Percentiles rank a stretch among this genome's conserved stretches.
These are phyloP conservation scores for Flaveria robusta DNA, from an alignment of 129 eudicot genomes.

Conservation along the genomic window DNA sequence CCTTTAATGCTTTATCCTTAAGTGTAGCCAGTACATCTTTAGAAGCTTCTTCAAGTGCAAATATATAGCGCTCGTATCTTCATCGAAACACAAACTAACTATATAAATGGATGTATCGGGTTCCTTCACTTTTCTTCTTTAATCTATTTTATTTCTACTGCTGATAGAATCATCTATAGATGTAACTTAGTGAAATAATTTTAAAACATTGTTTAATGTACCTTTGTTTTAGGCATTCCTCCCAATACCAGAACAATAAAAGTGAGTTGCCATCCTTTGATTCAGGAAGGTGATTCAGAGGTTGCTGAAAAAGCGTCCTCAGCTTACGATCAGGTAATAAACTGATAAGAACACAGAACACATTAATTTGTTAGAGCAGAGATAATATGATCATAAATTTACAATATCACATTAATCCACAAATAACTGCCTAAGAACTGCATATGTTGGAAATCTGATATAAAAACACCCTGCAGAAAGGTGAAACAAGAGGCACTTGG, in stretches of 20 bases:
- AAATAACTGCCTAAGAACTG: neutral
- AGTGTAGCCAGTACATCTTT: slow-evolving; percentile 78
- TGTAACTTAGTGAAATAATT: neutral
- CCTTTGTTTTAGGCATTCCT: slow-evolving; percentile 91
- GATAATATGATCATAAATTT: neutral
- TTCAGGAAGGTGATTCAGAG: slow-evolving; percentile 79
- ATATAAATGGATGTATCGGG: neutral
- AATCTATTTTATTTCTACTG: neutral
- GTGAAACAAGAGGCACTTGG: neutral
- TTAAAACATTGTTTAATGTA: slow-evolving; percentile 24
- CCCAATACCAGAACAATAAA: slow-evolving; percentile 95
- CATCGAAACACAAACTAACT: slow-evolving; percentile 23
- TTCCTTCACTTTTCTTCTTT: neutral
- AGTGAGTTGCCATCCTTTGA: slow-evolving; percentile 87
- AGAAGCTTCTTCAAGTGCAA: slow-evolving; percentile 93
- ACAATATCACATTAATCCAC: neutral
- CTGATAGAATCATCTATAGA: neutral
- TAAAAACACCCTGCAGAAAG: slow-evolving; percentile 8
- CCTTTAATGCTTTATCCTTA: slow-evolving; percentile 92
- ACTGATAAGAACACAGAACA: slow-evolving; percentile 42
- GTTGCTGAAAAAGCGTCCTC: slow-evolving; percentile 82
- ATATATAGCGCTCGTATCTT: slow-evolving; percentile 81
- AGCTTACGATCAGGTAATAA: slow-evolving; percentile 93
- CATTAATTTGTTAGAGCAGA: slow-evolving; percentile 3
- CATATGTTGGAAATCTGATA: slow-evolving; percentile 2